Evolutionary conservation across 2,329 filamentous ascomycete genomes (phyloP).

Genomic region (Botrytis pseudocinerea): DNA sequence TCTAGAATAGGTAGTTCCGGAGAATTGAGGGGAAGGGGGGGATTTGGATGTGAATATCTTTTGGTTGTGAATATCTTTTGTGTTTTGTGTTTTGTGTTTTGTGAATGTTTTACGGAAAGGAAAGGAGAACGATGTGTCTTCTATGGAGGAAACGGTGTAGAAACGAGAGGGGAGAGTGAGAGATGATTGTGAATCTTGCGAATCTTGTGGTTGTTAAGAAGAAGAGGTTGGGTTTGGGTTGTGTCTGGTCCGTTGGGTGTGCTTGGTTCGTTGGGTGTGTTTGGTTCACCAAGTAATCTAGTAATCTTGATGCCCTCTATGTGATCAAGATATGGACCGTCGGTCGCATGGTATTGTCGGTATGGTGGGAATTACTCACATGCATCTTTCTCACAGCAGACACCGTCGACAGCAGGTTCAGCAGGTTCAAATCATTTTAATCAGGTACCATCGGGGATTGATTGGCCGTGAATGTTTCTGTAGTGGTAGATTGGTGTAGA

Average conservation of each 20-base stretch:
- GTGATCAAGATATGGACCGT: neutral
- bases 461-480: neutral
- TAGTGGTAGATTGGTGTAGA: neutral
- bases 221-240: neutral
- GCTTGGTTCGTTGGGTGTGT: too few relatives aligned
- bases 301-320: neutral
- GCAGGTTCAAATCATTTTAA: neutral
- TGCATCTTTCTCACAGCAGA: neutral
- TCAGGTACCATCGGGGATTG: neutral
- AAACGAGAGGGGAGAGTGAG: neutral
- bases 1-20: neutral
- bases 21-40: neutral
- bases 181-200: neutral
- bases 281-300: neutral
- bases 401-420: neutral
- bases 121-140: neutral
- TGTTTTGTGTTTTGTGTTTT: too few relatives aligned
- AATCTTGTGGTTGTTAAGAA: constrained; percentile 1
- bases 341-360: neutral
- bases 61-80: neutral
- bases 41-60: neutral
- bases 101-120: neutral
- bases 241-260: too few relatives aligned
- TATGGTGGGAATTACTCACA: neutral
- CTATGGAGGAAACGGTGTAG: neutral